phyloP scores from a whole-genome alignment of 805 yeast species.

The Starmerella floricola region DNA sequence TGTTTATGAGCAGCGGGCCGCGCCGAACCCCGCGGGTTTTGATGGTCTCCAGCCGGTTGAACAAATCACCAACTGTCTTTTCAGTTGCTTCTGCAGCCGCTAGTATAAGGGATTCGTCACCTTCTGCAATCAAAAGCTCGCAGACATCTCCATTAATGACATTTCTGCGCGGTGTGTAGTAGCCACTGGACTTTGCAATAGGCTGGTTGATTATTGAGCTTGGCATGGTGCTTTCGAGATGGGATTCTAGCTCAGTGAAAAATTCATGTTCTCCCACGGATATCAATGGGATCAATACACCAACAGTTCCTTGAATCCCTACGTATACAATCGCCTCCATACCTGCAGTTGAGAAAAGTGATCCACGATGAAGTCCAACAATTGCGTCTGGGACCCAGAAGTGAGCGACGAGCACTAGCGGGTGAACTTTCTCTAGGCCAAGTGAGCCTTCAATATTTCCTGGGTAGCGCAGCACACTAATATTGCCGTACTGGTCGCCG shows the following conservation, averaged over 20 bases:
- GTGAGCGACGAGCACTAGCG: conserved; percentile 43
- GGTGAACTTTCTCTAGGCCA: conserved; percentile 40
- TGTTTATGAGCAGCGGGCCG: no score
- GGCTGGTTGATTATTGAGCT: not conserved
- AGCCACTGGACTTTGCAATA: conserved; percentile 22
- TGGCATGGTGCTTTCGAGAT: conserved; percentile 21
- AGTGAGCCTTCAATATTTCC: not conserved
- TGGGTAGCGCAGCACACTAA: conserved; percentile 45
- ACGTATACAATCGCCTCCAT: conserved; percentile 53
- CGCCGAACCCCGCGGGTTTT: conserved; percentile 1
- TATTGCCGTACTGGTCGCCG: conserved; percentile 80
- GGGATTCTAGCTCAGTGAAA: conserved; percentile 43
- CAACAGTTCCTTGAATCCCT: conserved; percentile 75
- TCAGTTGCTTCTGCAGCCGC: conserved; percentile 28
- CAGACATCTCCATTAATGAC: conserved; percentile 83
- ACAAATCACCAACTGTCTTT: conserved; percentile 24
- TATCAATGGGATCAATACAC: conserved; percentile 55
- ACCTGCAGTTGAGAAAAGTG: conserved; percentile 46
- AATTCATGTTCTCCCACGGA: conserved; percentile 51
- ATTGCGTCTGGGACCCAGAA: conserved; percentile 61
- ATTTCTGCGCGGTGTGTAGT: conserved; percentile 64
- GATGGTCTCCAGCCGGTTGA: not conserved
- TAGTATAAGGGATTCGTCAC: conserved; percentile 20
- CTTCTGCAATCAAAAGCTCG: conserved; percentile 38
- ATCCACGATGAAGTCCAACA: conserved; percentile 44